A percentile compares a stretch with the other conserved stretches of the same genome.
phyloP scores from a whole-genome alignment of 306 rosid genomes.

The Trifolium pratense region DNA sequence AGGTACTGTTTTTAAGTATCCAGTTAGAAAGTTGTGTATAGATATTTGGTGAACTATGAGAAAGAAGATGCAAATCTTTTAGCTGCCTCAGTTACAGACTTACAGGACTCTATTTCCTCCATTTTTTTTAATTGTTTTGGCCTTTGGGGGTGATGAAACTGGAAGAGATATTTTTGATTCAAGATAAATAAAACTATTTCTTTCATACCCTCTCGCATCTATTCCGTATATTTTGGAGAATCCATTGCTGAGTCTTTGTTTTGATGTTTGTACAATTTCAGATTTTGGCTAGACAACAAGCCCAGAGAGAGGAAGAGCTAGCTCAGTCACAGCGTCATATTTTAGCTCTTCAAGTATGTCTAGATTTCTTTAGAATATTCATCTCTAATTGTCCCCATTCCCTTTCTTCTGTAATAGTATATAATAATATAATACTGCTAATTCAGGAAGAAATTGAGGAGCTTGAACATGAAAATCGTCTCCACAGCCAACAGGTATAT shows the following conservation, averaged over 20 bases:
- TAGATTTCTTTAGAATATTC: constrained; percentile 26
- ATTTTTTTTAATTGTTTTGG: not conserved
- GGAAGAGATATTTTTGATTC: constrained; percentile 11
- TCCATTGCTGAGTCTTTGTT: constrained; percentile 31
- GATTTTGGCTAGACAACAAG: constrained; percentile 99
- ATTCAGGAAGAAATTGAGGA: constrained; percentile 95
- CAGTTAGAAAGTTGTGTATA: constrained; percentile 24
- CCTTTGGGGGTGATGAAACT: not conserved
- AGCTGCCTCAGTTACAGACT: constrained; percentile 17
- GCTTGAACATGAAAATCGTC: constrained; percentile 95
- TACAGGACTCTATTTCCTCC: not conserved
- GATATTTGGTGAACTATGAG: constrained; percentile 22
- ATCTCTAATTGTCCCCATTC: not conserved
- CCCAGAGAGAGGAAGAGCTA: constrained; percentile 96
- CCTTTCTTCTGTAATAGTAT: constrained; percentile 12
- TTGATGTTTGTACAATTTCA: constrained; percentile 49
- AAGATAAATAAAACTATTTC: constrained; percentile 11
- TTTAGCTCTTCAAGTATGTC: constrained; percentile 93
- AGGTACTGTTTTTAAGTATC: constrained; percentile 1
- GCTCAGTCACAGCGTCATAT: constrained; percentile 95
- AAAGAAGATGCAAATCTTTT: constrained; percentile 26
- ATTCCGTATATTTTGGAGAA: constrained; percentile 29
- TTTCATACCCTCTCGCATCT: constrained; percentile 15
- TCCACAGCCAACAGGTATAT: constrained; percentile 92
- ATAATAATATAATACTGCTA: constrained; percentile 45